Conservation (phyloP, 306 rosid species). For the Sesbania bispinosa region DNA sequence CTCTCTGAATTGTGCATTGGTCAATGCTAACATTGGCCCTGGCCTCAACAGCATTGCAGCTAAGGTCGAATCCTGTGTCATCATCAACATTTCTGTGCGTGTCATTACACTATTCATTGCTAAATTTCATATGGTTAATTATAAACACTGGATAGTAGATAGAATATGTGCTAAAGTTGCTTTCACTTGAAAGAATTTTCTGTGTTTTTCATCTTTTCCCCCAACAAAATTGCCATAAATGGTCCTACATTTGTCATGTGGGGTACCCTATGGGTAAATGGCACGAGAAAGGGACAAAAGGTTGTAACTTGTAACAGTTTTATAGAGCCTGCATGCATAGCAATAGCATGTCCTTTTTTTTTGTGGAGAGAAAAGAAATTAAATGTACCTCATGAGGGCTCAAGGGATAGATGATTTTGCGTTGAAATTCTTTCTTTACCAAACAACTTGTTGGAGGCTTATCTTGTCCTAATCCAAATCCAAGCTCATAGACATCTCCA, state of each 20-base stretch:
- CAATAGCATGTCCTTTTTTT: neutral
- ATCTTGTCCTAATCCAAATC: constrained; percentile 70
- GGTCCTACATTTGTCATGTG: constrained; percentile 36
- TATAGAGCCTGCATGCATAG: constrained; percentile 18
- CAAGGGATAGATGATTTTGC: constrained; percentile 57
- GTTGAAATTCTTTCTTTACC: constrained; percentile 74
- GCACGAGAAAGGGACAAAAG: constrained; percentile 4
- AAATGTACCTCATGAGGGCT: constrained; percentile 77
- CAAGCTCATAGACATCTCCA: constrained; percentile 68
- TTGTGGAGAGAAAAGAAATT: neutral
- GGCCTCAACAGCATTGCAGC: constrained; percentile 90
- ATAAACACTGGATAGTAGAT: neutral
- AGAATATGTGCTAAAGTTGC: constrained; percentile 13
- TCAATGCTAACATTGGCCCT: constrained; percentile 65
- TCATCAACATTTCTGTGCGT: constrained; percentile 23
- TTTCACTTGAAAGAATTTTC: neutral
- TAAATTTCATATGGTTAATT: no score
- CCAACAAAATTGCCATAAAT: neutral
- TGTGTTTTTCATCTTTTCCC: neutral
- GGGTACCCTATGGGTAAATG: constrained; percentile 26
- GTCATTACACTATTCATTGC: neutral
- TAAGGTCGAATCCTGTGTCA: constrained; percentile 69
- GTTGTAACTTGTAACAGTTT: constrained; percentile 15
- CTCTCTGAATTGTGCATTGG: constrained; percentile 45
- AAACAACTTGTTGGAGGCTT: constrained; percentile 81